Evolutionary conservation across 192 early-diverging fungal species (phyloP).

Genomic region (Gonapodya prolifera): DNA sequence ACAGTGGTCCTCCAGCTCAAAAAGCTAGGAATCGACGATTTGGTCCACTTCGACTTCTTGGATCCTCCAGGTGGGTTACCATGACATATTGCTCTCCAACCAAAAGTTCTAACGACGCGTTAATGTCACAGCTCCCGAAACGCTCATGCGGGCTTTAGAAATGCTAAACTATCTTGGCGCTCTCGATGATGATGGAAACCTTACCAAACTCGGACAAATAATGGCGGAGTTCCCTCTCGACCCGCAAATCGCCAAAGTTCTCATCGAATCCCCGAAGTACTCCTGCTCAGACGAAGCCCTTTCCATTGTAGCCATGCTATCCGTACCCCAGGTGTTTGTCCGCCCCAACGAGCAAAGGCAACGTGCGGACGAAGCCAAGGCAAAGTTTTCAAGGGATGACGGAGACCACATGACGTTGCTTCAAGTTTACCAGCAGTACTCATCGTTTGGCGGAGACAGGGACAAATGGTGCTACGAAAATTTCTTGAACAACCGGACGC

Average conservation of each 20-base stretch:
- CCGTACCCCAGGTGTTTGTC: constrained; percentile 79
- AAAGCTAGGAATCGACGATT: constrained; percentile 91
- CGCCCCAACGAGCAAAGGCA: constrained; percentile 83
- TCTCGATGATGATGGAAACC: constrained; percentile 85
- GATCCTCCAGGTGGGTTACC: constrained; percentile 63
- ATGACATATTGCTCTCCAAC: neutral
- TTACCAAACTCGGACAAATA: constrained; percentile 65
- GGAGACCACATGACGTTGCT: constrained; percentile 95
- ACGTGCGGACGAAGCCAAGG: constrained; percentile 81
- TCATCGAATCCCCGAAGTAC: constrained; percentile 74
- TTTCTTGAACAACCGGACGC: constrained; percentile 75
- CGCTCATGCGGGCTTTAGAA: constrained; percentile 94
- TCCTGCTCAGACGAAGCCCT: constrained; percentile 88
- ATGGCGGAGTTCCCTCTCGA: constrained; percentile 98
- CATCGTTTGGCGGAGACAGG: constrained; percentile 43
- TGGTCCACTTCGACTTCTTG: constrained; percentile 99
- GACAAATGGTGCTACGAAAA: constrained; percentile 91
- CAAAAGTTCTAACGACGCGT: neutral
- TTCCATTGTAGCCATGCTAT: constrained; percentile 85
- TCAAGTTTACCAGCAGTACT: constrained; percentile 93
- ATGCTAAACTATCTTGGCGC: constrained; percentile 89
- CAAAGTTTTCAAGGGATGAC: constrained; percentile 83
- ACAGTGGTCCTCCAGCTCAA: constrained; percentile 94
- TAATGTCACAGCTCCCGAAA: constrained; percentile 66
- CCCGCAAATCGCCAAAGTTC: constrained; percentile 87